These are phyloP conservation scores for Avena eriantha DNA, from an alignment of 176 grass and related monocot genomes.

Conservation along the genomic window DNA sequence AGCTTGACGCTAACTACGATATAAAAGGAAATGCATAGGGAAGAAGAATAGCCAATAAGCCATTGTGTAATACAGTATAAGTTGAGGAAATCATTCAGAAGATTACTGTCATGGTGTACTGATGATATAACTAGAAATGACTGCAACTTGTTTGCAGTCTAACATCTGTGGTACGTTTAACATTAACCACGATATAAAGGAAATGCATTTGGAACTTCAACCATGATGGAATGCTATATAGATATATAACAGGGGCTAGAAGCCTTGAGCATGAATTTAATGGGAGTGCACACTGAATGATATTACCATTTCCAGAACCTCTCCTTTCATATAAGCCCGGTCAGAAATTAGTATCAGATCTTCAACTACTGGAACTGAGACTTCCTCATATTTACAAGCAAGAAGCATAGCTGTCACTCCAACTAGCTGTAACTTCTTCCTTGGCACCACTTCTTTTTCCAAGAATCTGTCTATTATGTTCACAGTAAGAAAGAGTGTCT, in stretches of 20 bases:
- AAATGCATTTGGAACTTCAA: neutral
- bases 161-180: neutral
- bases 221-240: slow-evolving; percentile 30
- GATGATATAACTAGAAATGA: slow-evolving; percentile 2
- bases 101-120: neutral
- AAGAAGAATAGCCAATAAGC: too few relatives aligned
- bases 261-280: slow-evolving; percentile 12
- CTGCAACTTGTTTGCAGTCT: slow-evolving; percentile 4
- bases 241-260: neutral
- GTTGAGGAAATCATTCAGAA: slow-evolving; percentile 19
- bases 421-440: slow-evolving; percentile 88
- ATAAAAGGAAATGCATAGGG: slow-evolving; percentile 8
- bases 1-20: neutral
- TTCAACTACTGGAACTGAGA: slow-evolving; percentile 85
- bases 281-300: neutral
- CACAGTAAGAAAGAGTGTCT: slow-evolving; percentile 92
- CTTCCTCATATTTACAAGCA: slow-evolving; percentile 95
- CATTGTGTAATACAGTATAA: neutral
- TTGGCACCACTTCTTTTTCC: slow-evolving; percentile 65
- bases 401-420: slow-evolving; percentile 94
- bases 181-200: slow-evolving; percentile 13
- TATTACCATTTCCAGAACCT: slow-evolving; percentile 93
- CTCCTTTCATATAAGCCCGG: slow-evolving; percentile 64
- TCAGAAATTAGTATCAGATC: slow-evolving; percentile 85
- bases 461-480: slow-evolving; percentile 97